These are phyloP conservation scores for Xylaria sp. DNA, from an alignment of 2,329 filamentous ascomycete species.

Conservation along the genomic window DNA sequence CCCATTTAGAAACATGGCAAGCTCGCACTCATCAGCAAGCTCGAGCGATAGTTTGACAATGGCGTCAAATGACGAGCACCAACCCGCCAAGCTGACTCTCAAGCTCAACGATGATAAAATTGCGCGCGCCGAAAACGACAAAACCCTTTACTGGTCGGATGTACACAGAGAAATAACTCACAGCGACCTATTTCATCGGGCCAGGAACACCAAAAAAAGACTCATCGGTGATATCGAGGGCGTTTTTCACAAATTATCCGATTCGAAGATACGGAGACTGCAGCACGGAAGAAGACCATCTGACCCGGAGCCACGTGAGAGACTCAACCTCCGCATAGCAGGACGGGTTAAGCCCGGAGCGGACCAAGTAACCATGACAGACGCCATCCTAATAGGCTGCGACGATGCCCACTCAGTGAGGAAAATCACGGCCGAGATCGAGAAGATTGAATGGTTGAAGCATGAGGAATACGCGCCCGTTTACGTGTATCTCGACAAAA, in stretches of 20 bases:
- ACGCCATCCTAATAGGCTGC: conserved; percentile 13
- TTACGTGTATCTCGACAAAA: not conserved
- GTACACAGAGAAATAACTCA: conserved; percentile 7
- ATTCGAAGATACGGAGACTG: not conserved
- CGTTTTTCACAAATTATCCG: not conserved
- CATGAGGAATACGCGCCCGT: not conserved
- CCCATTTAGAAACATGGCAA: too few species aligned
- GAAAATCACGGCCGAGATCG: not conserved
- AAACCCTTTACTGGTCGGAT: conserved; percentile 15
- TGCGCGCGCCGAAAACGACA: not conserved
- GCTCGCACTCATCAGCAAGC: too few species aligned
- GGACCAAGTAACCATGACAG: conserved; percentile 7
- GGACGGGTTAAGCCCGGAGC: not conserved
- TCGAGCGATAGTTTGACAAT: too few species aligned
- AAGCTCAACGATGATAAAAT: not conserved
- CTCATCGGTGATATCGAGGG: conserved; percentile 14
- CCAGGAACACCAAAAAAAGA: conserved; percentile 7
- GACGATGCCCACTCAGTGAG: conserved; percentile 1
- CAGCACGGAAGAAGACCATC: not conserved
- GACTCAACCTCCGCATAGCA: conserved; percentile 11
- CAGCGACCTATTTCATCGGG: conserved; percentile 4
- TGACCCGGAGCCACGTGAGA: conserved; percentile 11
- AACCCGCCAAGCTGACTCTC: not conserved
- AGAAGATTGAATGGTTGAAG: not conserved
- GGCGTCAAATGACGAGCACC: not conserved